Evolutionary conservation across 176 grass and related monocot genomes (phyloP), one percentile per base, ranked within the genome.

Genomic region (Oryza punctata): DNA sequence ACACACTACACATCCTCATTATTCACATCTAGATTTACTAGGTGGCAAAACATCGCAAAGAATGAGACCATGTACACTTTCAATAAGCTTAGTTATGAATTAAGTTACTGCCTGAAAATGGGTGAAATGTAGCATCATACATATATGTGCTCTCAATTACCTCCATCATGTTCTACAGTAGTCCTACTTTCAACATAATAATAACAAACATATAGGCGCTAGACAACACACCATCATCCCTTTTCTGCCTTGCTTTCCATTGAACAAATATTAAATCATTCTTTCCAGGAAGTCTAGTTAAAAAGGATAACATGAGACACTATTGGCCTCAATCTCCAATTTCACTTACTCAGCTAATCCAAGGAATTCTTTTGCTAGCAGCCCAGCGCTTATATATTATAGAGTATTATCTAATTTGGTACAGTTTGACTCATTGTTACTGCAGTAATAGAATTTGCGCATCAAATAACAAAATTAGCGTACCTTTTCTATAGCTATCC

Each of bases 401-500:
- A n/a, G 52, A 57, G 52, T n/a, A 57, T n/a, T 57, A 57, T 57
- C 52, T 57, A 5, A 57, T 5, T 57, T 21, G 52, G 19, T 54
- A 54, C 49, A 54, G 16, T 54, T 54, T 54, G 29, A 70, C 35
- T 69, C 38, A 43, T 29, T 65, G n/a, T 5, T 60, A 21, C 33
- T 79, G 28, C 10, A 52, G 73, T 40, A 43, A 78, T 52, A 83
- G 29, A 75, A 33, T 66, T 12, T 50, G 41, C 60, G 68, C 72
- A 29, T 18, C 3, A 59, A 66, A 78, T 6, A 81, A 40, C 16
- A 75, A 63, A 64, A 27, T 29, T 11, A 68, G 2, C 68, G 61
- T 87, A 99, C 96, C 96, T 96, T 94, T 85, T 92, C 64, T 85
- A 99, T 94, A 29, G 89, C 91, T 84, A 79, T 69, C 96, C 96